Base-by-base conservation (phyloP, 2,329 filamentous ascomycete genomes). In the Chaetomium olivaceum region DNA sequence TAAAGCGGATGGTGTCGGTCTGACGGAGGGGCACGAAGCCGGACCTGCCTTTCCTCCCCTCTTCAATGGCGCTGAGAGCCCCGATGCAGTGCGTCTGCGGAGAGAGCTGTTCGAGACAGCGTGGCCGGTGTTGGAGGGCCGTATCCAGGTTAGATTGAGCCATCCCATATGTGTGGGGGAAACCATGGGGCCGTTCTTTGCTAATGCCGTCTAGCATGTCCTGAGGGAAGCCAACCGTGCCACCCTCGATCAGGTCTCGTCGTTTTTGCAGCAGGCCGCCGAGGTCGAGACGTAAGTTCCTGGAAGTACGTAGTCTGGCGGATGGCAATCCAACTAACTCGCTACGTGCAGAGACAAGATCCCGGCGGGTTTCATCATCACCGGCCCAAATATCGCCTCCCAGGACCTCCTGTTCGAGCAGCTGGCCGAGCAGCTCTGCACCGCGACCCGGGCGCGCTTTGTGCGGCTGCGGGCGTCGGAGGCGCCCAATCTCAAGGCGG, bases 321-420 rank as follows among this genome's bases (percentile, higher is more conserved):
- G 23, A 62, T 33, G 21, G 23, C 16, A 21, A 4, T 2, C 46
- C 31, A 14, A 36, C 61, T 58, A n/a, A 68, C 46, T 19, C 6
- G 4, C 2, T 4, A 5, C 21, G 73, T 27, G 6, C 9, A 68
- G 74, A 50, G 78, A 80, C 57, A 85, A 84, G 73, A 84, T 92
- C 48, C 87, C 89, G 0, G 85, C 89, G 8, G 89, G 86, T 2
- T 89, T 94, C 70, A 87, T 94, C 70, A 85, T 92, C 65, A 91
- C 90, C 9, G 92, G 91, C 0, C 90, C 91, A 8, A 92, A 91
- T 69, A 89, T 93, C 71, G 88, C 90, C 43, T 90, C 89, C 1
- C 90, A 93, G 75, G 85, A 87, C 51, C 80, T 90, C 14, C 81
- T 93, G n/a, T 93, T 93, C 71, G 82, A 87, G 65, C 89, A 92